Evolutionary conservation across 2,329 filamentous ascomycete genomes (phyloP), one percentile per base, ranked within the genome.

Genomic region (Aspergillus viridinutans): DNA sequence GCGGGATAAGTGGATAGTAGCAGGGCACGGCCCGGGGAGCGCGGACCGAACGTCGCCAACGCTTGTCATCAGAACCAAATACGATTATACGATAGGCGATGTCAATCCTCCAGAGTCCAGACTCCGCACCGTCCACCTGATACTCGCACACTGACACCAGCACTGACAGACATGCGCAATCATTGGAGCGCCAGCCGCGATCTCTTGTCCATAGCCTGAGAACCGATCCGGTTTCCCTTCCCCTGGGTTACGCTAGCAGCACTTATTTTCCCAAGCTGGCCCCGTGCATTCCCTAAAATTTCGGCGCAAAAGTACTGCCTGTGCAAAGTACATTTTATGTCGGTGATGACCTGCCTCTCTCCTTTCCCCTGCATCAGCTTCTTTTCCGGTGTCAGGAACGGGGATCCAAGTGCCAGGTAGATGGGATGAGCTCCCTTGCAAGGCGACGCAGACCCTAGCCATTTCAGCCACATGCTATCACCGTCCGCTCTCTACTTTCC

Each of bases 41-140:
- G 42, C 61, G 57, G 59, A 40, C 61, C 59, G 64, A 58, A 52
- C 55, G 58, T 59, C 59, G 25, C 55, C 59, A 63, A 57, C 56
- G 58, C 58, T 59, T 58, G 54, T 54, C 58, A 61, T 61, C 49
- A 56, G 59, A 32, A 60, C 57, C 57, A 49, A 48, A 54, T 57
- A 53, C 54, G 59, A 62, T 63, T 42, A 54, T 57, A 53, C 54
- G 59, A 62, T 63, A 59, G 52, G 42, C 60, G 51, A 55, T 62
- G 55, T 62, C 23, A n/a, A 20, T 20, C 50, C 25, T n/a, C 52
- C 47, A 54, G 43, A 29, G 53, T 59, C 53, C 48, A 59, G 58
- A 54, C 57, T 54, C 51, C 43, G 38, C 57, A 54, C 43, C 43
- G 50, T 47, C 45, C 55, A 54, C 38, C 45, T 47, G 43, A 23